Percentiles rank a stretch among this genome's conserved stretches.
phyloP scores from a whole-genome alignment of 305 asterid genomes.

The Stenogyne calaminthoides region DNA sequence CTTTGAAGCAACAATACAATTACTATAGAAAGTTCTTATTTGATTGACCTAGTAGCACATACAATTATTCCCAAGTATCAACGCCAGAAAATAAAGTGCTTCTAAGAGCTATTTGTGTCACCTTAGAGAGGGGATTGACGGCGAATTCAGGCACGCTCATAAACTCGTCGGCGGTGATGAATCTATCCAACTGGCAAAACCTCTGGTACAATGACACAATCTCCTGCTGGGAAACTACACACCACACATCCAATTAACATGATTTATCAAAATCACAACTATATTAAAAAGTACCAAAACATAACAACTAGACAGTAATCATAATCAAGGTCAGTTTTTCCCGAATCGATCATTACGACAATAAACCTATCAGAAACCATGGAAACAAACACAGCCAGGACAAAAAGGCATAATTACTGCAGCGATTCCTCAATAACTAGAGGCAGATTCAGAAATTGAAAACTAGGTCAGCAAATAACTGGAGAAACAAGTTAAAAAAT shows the following conservation, averaged over 20 bases:
- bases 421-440: not conserved
- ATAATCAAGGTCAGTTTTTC: not conserved
- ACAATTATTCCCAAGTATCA: not conserved
- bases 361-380: slow-evolving; percentile 11
- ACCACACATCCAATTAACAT: not conserved
- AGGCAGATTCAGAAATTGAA: not conserved
- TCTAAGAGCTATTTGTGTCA: too few species aligned
- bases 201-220: slow-evolving; percentile 77
- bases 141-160: slow-evolving; percentile 85
- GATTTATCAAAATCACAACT: not conserved
- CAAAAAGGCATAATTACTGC: not conserved
- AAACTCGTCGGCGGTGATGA: slow-evolving; percentile 75
- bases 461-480: not conserved
- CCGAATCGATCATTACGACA: not conserved
- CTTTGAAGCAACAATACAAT: not conserved
- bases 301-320: not conserved
- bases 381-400: not conserved
- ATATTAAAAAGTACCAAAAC: not conserved
- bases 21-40: not conserved
- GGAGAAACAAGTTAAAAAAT: not conserved
- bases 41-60: not conserved
- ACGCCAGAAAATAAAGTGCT: slow-evolving; percentile 9
- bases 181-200: slow-evolving; percentile 89
- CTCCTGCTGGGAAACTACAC: slow-evolving; percentile 89
- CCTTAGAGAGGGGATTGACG: slow-evolving; percentile 87